Conservation (phyloP, 2,329 filamentous ascomycete species). For the Talaromyces marneffei region DNA sequence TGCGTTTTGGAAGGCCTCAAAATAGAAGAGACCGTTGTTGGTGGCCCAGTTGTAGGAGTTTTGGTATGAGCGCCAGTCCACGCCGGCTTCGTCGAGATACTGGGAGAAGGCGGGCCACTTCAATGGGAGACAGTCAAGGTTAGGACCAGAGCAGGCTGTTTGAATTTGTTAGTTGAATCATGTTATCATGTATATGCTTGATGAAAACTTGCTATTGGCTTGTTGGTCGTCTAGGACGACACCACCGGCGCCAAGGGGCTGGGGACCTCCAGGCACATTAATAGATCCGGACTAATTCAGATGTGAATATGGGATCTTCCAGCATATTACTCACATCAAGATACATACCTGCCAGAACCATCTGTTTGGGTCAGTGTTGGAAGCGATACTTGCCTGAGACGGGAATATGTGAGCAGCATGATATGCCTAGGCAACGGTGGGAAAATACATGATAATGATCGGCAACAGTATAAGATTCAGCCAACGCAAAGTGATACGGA, state of each 20-base stretch:
- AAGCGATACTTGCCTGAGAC: slow-evolving; percentile 2
- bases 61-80: slow-evolving; percentile 49
- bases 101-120: slow-evolving; percentile 51
- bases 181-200: not conserved
- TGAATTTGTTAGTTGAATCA: not conserved
- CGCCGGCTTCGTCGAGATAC: slow-evolving; percentile 44
- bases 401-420: not conserved
- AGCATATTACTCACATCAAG: not conserved
- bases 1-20: slow-evolving; percentile 48
- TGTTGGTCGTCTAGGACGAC: slow-evolving; percentile 10
- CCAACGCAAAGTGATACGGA: slow-evolving; percentile 9
- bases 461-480: slow-evolving; percentile 9
- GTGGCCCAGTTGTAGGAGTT: slow-evolving; percentile 46
- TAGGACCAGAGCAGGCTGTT: slow-evolving; percentile 38
- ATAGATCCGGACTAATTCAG: not conserved
- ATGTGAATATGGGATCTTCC: not conserved
- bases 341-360: slow-evolving; percentile 8
- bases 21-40: slow-evolving; percentile 51
- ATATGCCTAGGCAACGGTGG: not conserved
- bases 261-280: slow-evolving; percentile 7
- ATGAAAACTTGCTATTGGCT: not conserved
- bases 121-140: slow-evolving; percentile 49
- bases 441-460: slow-evolving; percentile 10
- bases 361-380: slow-evolving; percentile 11
- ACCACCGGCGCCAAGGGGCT: slow-evolving; percentile 8